These are phyloP conservation scores for Cucurbita maxima DNA, from an alignment of 306 rosid genomes.

Conservation along the genomic window DNA sequence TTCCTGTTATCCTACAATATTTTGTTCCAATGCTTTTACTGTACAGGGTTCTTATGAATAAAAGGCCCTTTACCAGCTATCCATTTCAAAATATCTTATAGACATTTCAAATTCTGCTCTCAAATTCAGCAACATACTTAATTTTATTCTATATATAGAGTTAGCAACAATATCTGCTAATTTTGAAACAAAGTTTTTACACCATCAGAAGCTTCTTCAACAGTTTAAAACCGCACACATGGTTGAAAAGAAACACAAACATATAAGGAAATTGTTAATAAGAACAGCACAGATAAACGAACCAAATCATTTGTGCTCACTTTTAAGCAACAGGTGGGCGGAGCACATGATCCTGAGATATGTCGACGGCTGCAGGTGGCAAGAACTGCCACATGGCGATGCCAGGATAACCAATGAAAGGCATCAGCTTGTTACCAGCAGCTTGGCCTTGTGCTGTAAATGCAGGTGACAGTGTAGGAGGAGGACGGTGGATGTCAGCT, in stretches of 20 bases:
- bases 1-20: not conserved
- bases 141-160: not conserved
- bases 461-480: slow-evolving; percentile 43
- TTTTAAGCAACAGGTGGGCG: slow-evolving; percentile 74
- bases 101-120: not conserved
- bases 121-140: not conserved
- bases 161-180: not conserved
- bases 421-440: slow-evolving; percentile 46
- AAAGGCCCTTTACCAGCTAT: not conserved
- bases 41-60: not conserved
- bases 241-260: not conserved
- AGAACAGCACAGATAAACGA: not conserved
- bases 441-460: slow-evolving; percentile 43
- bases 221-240: not conserved
- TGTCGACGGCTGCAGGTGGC: slow-evolving; percentile 60
- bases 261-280: not conserved
- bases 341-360: slow-evolving; percentile 62
- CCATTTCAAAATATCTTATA: not conserved
- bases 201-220: slow-evolving; percentile 1
- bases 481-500: slow-evolving; percentile 28
- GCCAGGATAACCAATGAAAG: slow-evolving; percentile 53
- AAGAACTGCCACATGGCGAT: slow-evolving; percentile 70
- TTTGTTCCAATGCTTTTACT: not conserved
- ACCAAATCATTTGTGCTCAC: slow-evolving; percentile 19
- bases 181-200: not conserved